These are phyloP conservation scores for Endothia cerciana DNA, from an alignment of 2,329 filamentous ascomycete species.

Conservation along the genomic window DNA sequence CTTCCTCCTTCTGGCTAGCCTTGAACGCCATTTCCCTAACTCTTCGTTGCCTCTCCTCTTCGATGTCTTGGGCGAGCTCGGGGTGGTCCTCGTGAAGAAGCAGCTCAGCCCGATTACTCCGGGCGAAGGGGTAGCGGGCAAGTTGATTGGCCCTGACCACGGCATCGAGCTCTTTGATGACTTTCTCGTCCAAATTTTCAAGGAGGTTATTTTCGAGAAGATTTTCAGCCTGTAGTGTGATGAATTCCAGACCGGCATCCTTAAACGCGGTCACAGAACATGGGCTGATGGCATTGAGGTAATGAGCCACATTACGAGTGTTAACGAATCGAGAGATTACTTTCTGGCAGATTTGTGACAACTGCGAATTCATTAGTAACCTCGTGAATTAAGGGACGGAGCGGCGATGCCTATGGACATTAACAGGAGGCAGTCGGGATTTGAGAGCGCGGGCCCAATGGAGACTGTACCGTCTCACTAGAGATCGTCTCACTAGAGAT, in stretches of 20 bases:
- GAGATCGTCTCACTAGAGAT: background rate
- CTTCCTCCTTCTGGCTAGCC: conserved; percentile 64
- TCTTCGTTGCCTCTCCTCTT: conserved; percentile 69
- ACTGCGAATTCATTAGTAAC: conserved; percentile 28
- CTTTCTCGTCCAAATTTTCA: conserved; percentile 80
- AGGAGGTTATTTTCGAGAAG: conserved; percentile 90
- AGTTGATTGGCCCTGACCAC: conserved; percentile 84
- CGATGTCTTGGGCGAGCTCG: conserved; percentile 65
- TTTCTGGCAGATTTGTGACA: conserved; percentile 88
- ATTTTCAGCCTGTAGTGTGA: conserved; percentile 87
- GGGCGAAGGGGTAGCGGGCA: conserved; percentile 74
- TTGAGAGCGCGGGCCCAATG: background rate
- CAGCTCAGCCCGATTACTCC: conserved; percentile 72
- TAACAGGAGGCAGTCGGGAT: background rate
- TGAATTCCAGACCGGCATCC: conserved; percentile 83
- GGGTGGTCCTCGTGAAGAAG: conserved; percentile 68
- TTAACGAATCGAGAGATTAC: conserved; percentile 83
- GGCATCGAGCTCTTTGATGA: conserved; percentile 79
- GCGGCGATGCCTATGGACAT: background rate
- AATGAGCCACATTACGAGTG: conserved; percentile 79
- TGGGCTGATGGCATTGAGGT: conserved; percentile 84
- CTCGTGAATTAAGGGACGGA: background rate
- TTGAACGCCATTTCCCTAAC: conserved; percentile 78
- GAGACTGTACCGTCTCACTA: background rate
- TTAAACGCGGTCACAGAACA: conserved; percentile 87